A percentile compares a stretch with the other conserved stretches of the same genome.
These are phyloP conservation scores for Metschnikowia lachancei DNA, from an alignment of 805 yeast genomes.

Conservation along the genomic window DNA sequence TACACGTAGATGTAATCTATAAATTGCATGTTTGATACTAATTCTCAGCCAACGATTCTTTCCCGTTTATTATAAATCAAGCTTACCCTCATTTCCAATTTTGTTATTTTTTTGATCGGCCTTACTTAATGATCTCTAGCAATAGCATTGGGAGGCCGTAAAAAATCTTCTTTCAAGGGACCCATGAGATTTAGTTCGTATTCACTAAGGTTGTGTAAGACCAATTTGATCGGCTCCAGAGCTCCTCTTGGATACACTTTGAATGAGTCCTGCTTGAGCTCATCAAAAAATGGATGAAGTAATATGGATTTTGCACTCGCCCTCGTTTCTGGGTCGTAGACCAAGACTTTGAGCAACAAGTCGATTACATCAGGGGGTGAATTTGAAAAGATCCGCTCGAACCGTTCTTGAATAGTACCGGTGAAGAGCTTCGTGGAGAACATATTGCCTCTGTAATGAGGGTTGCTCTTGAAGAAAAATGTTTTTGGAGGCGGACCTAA, in stretches of 20 bases:
- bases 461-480: conserved; percentile 71
- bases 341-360: conserved; percentile 73
- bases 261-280: conserved; percentile 60
- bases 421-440: conserved; percentile 62
- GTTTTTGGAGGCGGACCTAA: conserved; percentile 80
- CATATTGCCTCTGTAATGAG: conserved; percentile 72
- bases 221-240: conserved; percentile 36
- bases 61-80: not conserved
- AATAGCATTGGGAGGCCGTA: conserved; percentile 4
- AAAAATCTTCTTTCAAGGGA: conserved; percentile 34
- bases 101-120: not conserved
- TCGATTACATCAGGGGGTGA: conserved; percentile 88
- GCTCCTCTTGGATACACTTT: conserved; percentile 55
- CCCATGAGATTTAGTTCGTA: conserved; percentile 58
- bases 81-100: not conserved
- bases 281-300: conserved; percentile 87
- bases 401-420: conserved; percentile 50
- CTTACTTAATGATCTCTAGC: not conserved
- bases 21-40: conserved; percentile 2
- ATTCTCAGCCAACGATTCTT: not conserved
- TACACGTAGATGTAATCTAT: conserved; percentile 7
- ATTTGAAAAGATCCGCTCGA: conserved; percentile 50
- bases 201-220: conserved; percentile 68
- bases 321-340: conserved; percentile 85
- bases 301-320: conserved; percentile 77